phyloP scores from a whole-genome alignment of 2,329 filamentous ascomycete species.

The Fusarium transvaalense region DNA sequence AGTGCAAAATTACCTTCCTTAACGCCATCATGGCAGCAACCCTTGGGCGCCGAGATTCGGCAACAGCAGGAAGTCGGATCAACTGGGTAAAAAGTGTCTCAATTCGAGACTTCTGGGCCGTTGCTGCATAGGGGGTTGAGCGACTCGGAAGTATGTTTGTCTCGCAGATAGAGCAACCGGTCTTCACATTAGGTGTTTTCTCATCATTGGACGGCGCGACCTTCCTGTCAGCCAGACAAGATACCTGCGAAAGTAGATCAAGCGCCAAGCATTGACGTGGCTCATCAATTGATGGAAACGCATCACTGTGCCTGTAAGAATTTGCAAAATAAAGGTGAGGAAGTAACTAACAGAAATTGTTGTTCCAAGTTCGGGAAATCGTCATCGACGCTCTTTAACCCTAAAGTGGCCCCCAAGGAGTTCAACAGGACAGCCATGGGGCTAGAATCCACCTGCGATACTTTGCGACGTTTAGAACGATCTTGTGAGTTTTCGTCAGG shows the following conservation, averaged over 20 bases:
- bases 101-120: constrained; percentile 53
- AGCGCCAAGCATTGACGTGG: constrained; percentile 65
- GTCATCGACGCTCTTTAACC: constrained; percentile 40
- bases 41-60: constrained; percentile 70
- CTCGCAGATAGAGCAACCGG: constrained; percentile 49
- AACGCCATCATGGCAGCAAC: constrained; percentile 79
- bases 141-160: constrained; percentile 5
- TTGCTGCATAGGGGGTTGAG: constrained; percentile 14
- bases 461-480: constrained; percentile 50
- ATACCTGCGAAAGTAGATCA: constrained; percentile 66
- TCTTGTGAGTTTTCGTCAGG: constrained; percentile 40
- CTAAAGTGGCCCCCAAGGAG: constrained; percentile 50
- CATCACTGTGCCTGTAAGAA: constrained; percentile 50
- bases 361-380: constrained; percentile 51
- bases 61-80: constrained; percentile 60
- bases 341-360: constrained; percentile 61
- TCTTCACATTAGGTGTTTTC: background rate
- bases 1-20: constrained; percentile 77
- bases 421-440: constrained; percentile 36
- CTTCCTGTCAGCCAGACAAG: constrained; percentile 44
- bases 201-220: background rate
- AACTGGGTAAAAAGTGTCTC: constrained; percentile 62
- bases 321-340: background rate
- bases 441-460: constrained; percentile 38
- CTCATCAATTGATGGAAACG: constrained; percentile 63